These are phyloP conservation scores for Amanita thiersii DNA, from an alignment of 768 basidiomycete species.

Conservation along the genomic window DNA sequence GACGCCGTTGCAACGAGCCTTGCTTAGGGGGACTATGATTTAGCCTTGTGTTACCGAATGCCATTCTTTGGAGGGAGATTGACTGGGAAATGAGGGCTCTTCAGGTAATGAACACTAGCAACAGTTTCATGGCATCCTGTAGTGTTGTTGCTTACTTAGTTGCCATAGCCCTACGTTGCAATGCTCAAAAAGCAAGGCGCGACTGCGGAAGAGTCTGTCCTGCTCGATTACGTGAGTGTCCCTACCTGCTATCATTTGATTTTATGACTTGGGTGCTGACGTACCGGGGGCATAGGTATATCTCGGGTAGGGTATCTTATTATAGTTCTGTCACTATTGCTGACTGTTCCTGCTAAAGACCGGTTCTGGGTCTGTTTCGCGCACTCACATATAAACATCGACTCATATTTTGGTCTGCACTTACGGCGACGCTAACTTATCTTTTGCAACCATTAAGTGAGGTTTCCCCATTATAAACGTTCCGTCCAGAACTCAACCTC, in stretches of 20 bases:
- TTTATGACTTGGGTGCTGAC: no score
- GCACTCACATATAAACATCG: conserved; percentile 46
- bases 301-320: conserved; percentile 26
- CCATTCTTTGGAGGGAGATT: conserved; percentile 37
- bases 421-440: conserved; percentile 36
- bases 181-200: conserved; percentile 46
- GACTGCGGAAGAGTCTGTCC: conserved; percentile 48
- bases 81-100: conserved; percentile 51
- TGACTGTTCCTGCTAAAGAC: conserved; percentile 29
- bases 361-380: conserved; percentile 30
- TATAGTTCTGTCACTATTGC: conserved; percentile 4
- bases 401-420: conserved; percentile 43
- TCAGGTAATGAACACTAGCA: conserved; percentile 34
- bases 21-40: no score
- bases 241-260: no score
- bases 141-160: conserved; percentile 7
- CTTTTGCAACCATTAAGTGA: conserved; percentile 52
- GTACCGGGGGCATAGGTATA: background rate
- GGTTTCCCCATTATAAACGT: conserved; percentile 20
- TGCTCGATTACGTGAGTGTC: conserved; percentile 54
- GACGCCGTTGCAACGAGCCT: no score
- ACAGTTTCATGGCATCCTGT: no score
- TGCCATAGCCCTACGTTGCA: conserved; percentile 49
- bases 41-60: conserved; percentile 42
- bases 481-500: conserved; percentile 11